Conservation (phyloP, 345 rosid genomes). For the Populus simonii region DNA sequence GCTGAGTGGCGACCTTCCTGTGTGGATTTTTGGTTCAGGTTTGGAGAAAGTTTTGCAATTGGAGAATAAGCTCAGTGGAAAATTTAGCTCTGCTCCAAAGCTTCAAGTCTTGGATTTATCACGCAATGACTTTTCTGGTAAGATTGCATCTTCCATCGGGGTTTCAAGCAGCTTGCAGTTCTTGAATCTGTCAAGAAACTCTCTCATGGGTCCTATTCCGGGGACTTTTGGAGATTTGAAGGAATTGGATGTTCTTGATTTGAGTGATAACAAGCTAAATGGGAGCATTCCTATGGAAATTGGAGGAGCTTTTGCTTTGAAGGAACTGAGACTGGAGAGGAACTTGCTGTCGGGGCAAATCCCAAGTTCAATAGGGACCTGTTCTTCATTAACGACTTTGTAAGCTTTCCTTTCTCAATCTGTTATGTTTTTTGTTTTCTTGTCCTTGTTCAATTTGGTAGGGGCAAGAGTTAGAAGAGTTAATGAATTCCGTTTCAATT, state of each 20-base stretch:
- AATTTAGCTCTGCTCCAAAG: constrained; percentile 27
- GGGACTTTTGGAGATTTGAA: constrained; percentile 51
- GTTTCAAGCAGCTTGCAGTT: constrained; percentile 47
- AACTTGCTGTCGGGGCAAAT: constrained; percentile 60
- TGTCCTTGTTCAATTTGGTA: background rate
- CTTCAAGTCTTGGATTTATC: constrained; percentile 82
- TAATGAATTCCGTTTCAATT: background rate
- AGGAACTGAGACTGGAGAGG: constrained; percentile 58
- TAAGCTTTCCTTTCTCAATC: constrained; percentile 38
- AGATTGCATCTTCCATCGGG: constrained; percentile 44
- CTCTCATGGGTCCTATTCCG: constrained; percentile 56
- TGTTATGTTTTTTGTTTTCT: constrained; percentile 13
- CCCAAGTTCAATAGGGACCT: constrained; percentile 61
- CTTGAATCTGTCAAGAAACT: constrained; percentile 64
- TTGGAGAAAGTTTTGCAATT: constrained; percentile 35
- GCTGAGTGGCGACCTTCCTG: constrained; percentile 58
- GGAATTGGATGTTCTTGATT: constrained; percentile 60
- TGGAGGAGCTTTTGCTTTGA: constrained; percentile 63
- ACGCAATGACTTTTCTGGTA: constrained; percentile 62
- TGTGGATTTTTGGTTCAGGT: constrained; percentile 47
- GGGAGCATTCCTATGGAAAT: constrained; percentile 70
- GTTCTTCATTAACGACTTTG: constrained; percentile 58
- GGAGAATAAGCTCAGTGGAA: constrained; percentile 31
- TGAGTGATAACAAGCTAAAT: constrained; percentile 63
- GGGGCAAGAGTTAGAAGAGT: background rate